These are phyloP conservation scores for Euryodendron excelsum DNA, from an alignment of 148 eudicot species.

Conservation along the genomic window DNA sequence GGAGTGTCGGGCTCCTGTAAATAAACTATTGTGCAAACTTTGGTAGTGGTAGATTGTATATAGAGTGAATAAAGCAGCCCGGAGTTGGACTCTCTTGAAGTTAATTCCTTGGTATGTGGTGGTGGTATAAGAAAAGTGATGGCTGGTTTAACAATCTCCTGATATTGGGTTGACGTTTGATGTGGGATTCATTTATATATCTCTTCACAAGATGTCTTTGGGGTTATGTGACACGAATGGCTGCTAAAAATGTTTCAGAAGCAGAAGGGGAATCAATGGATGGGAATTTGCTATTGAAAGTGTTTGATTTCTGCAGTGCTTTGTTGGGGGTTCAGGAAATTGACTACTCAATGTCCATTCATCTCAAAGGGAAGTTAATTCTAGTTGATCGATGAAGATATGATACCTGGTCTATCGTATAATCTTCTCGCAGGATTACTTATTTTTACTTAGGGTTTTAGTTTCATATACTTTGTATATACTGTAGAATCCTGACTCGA, in stretches of 20 bases:
- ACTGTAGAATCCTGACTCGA: constrained; percentile 40
- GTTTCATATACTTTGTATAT: constrained; percentile 37
- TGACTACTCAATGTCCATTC: constrained; percentile 17
- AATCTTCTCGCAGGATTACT: constrained; percentile 20
- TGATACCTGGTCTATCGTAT: constrained; percentile 18
- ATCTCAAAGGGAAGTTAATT: constrained; percentile 22
- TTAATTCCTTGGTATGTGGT: constrained; percentile 24
- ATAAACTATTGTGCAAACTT: constrained; percentile 26
- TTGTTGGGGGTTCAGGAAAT: constrained; percentile 23
- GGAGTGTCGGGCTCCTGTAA: constrained; percentile 41
- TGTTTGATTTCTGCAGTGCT: constrained; percentile 4
- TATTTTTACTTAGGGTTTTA: constrained; percentile 33
- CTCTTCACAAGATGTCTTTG: constrained; percentile 18
- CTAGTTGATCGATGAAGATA: constrained; percentile 19
- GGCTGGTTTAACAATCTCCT: constrained; percentile 30
- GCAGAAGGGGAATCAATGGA: constrained; percentile 14
- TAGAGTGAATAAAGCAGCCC: constrained; percentile 35
- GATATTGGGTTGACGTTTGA: not conserved
- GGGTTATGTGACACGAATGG: constrained; percentile 23
- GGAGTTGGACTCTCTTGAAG: constrained; percentile 21
- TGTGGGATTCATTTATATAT: constrained; percentile 5
- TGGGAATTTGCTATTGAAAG: constrained; percentile 7
- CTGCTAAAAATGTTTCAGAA: constrained; percentile 16
- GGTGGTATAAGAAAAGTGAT: constrained; percentile 32
- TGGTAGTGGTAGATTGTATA: constrained; percentile 39